Conservation (phyloP, 2,329 filamentous ascomycete species). For the Talaromyces islandicus region DNA sequence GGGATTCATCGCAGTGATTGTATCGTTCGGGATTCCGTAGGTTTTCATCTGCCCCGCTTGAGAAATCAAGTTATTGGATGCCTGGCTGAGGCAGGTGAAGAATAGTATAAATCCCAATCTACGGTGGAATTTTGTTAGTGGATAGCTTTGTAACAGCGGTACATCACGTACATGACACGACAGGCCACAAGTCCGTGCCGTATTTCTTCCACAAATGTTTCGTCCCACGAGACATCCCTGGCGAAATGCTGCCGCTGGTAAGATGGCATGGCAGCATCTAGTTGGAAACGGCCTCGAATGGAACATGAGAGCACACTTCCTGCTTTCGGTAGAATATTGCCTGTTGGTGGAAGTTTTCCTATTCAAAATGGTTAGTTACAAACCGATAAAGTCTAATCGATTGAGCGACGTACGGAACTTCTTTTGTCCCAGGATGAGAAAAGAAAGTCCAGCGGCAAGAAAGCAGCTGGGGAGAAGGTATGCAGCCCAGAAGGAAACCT, state of each 20-base stretch:
- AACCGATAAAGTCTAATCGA: too few species aligned
- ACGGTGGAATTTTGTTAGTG: neutral
- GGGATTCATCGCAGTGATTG: conserved; percentile 55
- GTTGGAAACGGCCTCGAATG: conserved; percentile 4
- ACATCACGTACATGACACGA: conserved; percentile 1
- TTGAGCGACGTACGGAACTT: too few species aligned
- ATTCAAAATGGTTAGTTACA: too few species aligned
- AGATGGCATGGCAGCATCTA: conserved; percentile 11
- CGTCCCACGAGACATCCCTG: conserved; percentile 10
- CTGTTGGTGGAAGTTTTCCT: conserved; percentile 9
- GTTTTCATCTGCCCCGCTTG: conserved; percentile 50
- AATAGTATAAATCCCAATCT: conserved; percentile 7
- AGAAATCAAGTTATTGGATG: conserved; percentile 21
- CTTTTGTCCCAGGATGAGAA: conserved; percentile 5
- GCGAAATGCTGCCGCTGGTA: neutral
- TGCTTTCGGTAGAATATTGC: conserved; percentile 9
- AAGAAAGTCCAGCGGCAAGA: conserved; percentile 11
- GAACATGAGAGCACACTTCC: conserved; percentile 7
- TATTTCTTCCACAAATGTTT: conserved; percentile 12
- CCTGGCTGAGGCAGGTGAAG: conserved; percentile 14
- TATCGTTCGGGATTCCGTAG: conserved; percentile 52
- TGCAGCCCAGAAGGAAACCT: conserved; percentile 15
- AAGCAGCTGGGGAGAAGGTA: conserved; percentile 15
- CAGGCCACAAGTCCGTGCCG: conserved; percentile 10
- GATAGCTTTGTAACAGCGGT: neutral